Base-by-base conservation (phyloP, 2,329 filamentous ascomycete species). In the Chalaropsis thielavioides region DNA sequence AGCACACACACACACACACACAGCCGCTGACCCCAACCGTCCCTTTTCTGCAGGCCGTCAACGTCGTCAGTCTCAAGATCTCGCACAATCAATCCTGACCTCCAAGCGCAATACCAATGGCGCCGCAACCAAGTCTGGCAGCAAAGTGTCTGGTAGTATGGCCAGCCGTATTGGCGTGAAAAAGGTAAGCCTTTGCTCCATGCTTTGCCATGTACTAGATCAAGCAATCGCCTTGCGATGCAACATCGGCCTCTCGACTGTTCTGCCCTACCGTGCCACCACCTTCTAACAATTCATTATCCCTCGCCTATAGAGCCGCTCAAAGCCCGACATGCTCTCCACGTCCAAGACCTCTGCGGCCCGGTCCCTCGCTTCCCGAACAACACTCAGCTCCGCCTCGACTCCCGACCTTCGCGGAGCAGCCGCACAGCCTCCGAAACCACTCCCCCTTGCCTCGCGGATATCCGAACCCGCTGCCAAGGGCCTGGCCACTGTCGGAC, bases 111-210 rank as follows among this genome's bases (percentile, higher is more conserved):
- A 85, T 69, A 75, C 79, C 41, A 75, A 81, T 63, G 86, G 81
- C 71, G 80, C 84, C 46, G 80, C 27, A 38, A 4, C 5, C 31
- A 31, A 38, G 31, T 27, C 17, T 8, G 13, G 8, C 6, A 58
- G 27, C n/a, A 38, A 38, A 17, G 1, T 19, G 27, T 15, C 8
- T n/a, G 54, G 13, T 27, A 58, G n/a, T 15, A 17, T 91, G 62
- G 83, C 88, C 64, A 88, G 85, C 74, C 82, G 88, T 73, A 84
- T 88, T 66, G 88, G 88, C 46, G 79, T 91, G 61, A 84, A 82
- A 71, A 91, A 91, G 83, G 85, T 85, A 78, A 65, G 35, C 7
- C 5, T 38, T 38, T 38, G 3, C 35, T 38, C 3, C 3, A 35
- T 35, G 3, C 31, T 35, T 35, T 35, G 31, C 31, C 31, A 35